These are phyloP conservation scores for Xanthoconium separans DNA, from an alignment of 1,284 basidiomycete genomes.

Conservation along the genomic window DNA sequence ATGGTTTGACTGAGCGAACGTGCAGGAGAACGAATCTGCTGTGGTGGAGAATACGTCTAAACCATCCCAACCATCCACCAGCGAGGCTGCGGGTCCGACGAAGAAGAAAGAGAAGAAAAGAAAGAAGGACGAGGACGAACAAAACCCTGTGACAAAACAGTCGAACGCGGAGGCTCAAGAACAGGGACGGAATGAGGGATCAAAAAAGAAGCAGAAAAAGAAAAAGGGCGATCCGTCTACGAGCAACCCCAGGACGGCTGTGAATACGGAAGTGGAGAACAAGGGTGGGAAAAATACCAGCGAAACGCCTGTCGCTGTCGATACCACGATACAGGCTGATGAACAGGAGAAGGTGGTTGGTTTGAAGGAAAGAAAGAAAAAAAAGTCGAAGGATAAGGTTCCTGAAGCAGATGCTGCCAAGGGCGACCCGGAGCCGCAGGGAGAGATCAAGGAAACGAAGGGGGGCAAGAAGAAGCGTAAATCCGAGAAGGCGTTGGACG, in stretches of 20 bases:
- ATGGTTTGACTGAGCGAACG: conserved; percentile 9
- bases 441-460: neutral
- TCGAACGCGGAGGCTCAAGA: neutral
- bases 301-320: neutral
- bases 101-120: conserved; percentile 36
- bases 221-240: conserved; percentile 12
- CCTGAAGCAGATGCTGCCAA: neutral
- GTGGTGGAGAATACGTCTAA: neutral
- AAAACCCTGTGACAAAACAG: neutral
- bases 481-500: conserved; percentile 2
- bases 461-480: conserved; percentile 12
- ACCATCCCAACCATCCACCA: neutral
- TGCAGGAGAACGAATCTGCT: conserved; percentile 3
- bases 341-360: conserved; percentile 5
- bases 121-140: conserved; percentile 16
- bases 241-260: neutral
- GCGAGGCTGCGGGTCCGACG: conserved; percentile 3
- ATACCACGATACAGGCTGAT: neutral
- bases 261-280: neutral
- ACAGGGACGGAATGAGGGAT: conserved; percentile 14
- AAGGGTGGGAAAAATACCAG: conserved; percentile 6
- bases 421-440: neutral
- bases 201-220: conserved; percentile 27
- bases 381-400: conserved; percentile 11
- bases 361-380: conserved; percentile 29